phyloP scores from a whole-genome alignment of 2,329 filamentous ascomycete species.

The Aspergillus transmontanensis region DNA sequence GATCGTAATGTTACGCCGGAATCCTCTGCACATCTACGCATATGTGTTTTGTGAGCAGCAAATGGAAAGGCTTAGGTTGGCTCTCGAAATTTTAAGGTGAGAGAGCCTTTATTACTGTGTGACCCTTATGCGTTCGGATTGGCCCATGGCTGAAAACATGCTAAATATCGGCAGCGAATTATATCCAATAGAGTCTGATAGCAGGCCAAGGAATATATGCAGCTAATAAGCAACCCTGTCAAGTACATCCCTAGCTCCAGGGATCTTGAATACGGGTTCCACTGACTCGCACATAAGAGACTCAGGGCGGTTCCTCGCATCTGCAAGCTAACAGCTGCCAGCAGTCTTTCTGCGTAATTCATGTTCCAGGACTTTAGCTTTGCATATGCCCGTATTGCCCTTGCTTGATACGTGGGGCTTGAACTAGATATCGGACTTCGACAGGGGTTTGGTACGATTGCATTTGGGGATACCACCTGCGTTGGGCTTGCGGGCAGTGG shows the following conservation, averaged over 20 bases:
- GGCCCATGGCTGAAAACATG: slow-evolving; percentile 23
- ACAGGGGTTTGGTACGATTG: background rate
- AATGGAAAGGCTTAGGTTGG: slow-evolving; percentile 31
- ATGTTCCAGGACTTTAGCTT: slow-evolving; percentile 8
- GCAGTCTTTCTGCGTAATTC: slow-evolving; percentile 13
- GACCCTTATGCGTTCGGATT: slow-evolving; percentile 26
- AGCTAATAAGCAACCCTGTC: slow-evolving; percentile 28
- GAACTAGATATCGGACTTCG: background rate
- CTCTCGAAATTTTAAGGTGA: slow-evolving; percentile 28
- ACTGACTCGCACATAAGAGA: slow-evolving; percentile 16
- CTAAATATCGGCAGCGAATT: slow-evolving; percentile 26
- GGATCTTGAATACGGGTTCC: slow-evolving; percentile 13
- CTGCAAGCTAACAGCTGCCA: slow-evolving; percentile 25
- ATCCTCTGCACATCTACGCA: slow-evolving; percentile 36
- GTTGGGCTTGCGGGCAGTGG: background rate
- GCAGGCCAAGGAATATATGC: slow-evolving; percentile 30
- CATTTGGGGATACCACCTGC: background rate
- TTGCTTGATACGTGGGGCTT: background rate
- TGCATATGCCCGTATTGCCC: slow-evolving; percentile 5
- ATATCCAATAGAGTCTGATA: slow-evolving; percentile 29
- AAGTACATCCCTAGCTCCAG: slow-evolving; percentile 15
- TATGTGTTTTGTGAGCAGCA: slow-evolving; percentile 31
- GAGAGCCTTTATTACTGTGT: slow-evolving; percentile 24
- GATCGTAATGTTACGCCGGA: slow-evolving; percentile 38
- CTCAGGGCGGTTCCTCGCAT: slow-evolving; percentile 27